Evolutionary conservation across 805 yeast genomes (phyloP), one percentile per base, ranked within the genome.

Genomic region (Myxozyma vanderwaltii): DNA sequence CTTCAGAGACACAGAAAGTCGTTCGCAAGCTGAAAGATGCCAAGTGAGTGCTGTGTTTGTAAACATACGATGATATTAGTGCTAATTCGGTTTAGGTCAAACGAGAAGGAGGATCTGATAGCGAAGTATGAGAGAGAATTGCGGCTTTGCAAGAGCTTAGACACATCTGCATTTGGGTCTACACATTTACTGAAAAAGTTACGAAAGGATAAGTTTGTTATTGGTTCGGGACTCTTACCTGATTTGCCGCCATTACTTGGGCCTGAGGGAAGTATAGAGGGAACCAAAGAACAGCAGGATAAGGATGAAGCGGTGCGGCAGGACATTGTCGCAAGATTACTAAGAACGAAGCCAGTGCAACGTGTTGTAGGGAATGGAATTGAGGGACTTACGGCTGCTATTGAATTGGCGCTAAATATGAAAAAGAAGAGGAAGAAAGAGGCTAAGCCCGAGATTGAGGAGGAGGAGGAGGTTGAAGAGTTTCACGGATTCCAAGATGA

Each of bases 1-100:
- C 66, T 35, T 52, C 70, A 8, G 79, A 76, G 61, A 66, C 63
- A 8, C 68, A 72, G 59, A 70, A 71, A 58, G 61, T 72, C 44
- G 67, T 60, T 12, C 60, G 67, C 61, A 49, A 74, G 70, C 55
- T 69, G 73, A 41, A 63, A 55, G 59, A 65, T 27, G 62, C 62
- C 3, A 55, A 41, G 61, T 50, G 46, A 58, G 64, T 26, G 56
- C n/a, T 52, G 10, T 17, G 38, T 6, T 17, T 13, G 26, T 2
- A 8, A 2, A 27, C 10, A 13, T 7, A 17, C 12, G n/a, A 27
- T 17, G 7, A 13, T 17, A 13, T 13, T 8, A n/a, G 15, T 29
- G 10, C 17, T 41, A 15, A 40, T 33, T 19, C 8, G 27, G 35
- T 21, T 13, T 23, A 51, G 58, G 31, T 38, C 43, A 8, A 24